Conservation (phyloP, 331 rosid species). For the Erythrophleum ivorense region DNA sequence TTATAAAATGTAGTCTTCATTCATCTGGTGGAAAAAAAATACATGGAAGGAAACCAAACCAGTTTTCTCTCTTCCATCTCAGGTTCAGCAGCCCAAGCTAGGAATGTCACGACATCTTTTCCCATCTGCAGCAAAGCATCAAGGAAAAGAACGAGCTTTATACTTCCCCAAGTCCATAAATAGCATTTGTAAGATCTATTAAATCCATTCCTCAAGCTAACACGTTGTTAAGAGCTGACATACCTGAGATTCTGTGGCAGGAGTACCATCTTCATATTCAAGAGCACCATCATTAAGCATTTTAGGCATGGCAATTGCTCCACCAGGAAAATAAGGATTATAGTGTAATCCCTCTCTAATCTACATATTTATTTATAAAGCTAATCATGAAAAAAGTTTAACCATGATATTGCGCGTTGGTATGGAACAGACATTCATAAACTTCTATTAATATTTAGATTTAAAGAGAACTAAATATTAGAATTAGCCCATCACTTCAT, state of each 20-base stretch:
- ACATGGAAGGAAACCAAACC: constrained; percentile 48
- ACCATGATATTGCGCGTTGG: neutral
- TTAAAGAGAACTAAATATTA: constrained; percentile 17
- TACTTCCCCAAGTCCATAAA: constrained; percentile 3
- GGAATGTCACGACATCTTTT: constrained; percentile 83
- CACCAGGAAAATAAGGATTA: constrained; percentile 96
- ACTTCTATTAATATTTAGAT: neutral
- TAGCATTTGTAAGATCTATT: neutral
- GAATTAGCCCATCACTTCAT: constrained; percentile 1
- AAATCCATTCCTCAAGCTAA: constrained; percentile 5
- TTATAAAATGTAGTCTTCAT: constrained; percentile 7
- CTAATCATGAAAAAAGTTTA: constrained; percentile 7
- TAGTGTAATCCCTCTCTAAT: constrained; percentile 91
- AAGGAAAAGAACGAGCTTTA: neutral
- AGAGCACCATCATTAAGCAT: constrained; percentile 97
- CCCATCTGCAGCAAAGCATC: constrained; percentile 76
- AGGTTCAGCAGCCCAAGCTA: constrained; percentile 92
- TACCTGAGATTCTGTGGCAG: constrained; percentile 96
- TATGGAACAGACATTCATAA: neutral
- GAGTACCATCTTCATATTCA: constrained; percentile 90
- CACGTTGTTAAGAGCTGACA: neutral
- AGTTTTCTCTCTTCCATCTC: constrained; percentile 99
- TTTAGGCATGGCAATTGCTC: constrained; percentile 99
- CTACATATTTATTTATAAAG: constrained; percentile 51
- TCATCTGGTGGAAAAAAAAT: neutral